A percentile compares a stretch with the other conserved stretches of the same genome.
Conservation (phyloP, 441 rosid species). For the Eutrema salsugineum region DNA sequence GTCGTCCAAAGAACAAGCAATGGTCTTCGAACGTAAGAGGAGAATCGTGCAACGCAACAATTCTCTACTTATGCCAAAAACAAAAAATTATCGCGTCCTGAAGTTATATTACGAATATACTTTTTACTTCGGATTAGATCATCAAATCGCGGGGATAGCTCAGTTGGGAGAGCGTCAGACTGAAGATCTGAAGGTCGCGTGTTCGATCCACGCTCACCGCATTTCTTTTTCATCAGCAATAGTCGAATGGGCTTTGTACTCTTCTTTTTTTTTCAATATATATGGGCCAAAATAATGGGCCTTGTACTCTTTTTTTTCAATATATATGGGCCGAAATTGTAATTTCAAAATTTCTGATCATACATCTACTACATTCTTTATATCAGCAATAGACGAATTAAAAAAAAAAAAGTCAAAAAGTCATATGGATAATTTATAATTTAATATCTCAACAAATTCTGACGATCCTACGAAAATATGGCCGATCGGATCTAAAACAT, state of each 20-base stretch:
- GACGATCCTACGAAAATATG: not conserved
- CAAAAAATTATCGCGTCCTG: not conserved
- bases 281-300: too few relatives aligned
- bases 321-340: too few relatives aligned
- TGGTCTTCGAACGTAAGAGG: conserved; percentile 27
- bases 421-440: not conserved
- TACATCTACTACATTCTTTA: too few relatives aligned
- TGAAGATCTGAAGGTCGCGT: conserved; percentile 42
- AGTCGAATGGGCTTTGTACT: not conserved
- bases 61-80: conserved; percentile 17
- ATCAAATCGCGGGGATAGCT: conserved; percentile 12
- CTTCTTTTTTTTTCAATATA: too few relatives aligned
- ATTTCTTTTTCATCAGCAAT: not conserved
- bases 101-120: accelerated
- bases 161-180: conserved; percentile 36
- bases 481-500: conserved; percentile 17
- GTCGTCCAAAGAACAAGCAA: conserved; percentile 22
- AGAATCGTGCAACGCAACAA: not conserved
- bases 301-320: too few relatives aligned
- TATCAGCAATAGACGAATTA: not conserved
- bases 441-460: not conserved
- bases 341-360: too few relatives aligned
- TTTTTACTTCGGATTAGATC: accelerated
- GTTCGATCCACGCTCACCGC: conserved; percentile 88
- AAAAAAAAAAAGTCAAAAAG: not conserved